A percentile compares a stretch with the other conserved stretches of the same genome.
Evolutionary conservation across 2,329 filamentous ascomycete genomes (phyloP).

Genomic region (Tolypocladium capitatum): DNA sequence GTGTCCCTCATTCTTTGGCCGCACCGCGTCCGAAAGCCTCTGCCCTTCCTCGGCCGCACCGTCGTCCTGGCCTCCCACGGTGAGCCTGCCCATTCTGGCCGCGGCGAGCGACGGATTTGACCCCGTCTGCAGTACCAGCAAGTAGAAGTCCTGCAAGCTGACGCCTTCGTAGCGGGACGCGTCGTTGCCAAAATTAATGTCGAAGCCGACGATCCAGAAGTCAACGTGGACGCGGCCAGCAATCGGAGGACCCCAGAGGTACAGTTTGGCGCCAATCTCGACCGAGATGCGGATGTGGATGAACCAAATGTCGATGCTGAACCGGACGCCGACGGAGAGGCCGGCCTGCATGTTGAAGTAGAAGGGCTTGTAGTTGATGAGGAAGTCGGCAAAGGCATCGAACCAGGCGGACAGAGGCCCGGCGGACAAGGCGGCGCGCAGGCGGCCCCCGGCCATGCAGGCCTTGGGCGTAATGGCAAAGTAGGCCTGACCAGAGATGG

Average conservation of each 20-base stretch:
- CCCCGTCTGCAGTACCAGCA: no score
- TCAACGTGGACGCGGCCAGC: constrained; percentile 12
- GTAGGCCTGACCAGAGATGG: constrained; percentile 26
- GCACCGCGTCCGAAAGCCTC: no score
- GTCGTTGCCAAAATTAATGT: constrained; percentile 10
- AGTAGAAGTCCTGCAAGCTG: no score
- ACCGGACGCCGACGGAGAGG: constrained; percentile 14
- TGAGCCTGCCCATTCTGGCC: no score
- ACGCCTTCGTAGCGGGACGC: no score
- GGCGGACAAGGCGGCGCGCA: constrained; percentile 7
- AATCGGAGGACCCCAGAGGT: constrained; percentile 10
- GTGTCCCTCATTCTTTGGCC: no score
- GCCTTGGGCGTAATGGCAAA: constrained; percentile 31
- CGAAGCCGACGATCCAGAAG: constrained; percentile 12
- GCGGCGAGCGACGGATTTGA: no score
- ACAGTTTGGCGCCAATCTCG: constrained; percentile 8
- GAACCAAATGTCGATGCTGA: constrained; percentile 14
- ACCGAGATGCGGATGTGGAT: constrained; percentile 9
- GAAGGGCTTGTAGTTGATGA: constrained; percentile 27
- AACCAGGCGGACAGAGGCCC: constrained; percentile 14
- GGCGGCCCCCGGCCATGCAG: constrained; percentile 26
- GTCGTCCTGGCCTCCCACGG: no score
- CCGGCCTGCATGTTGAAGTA: constrained; percentile 15
- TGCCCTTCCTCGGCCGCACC: no score
- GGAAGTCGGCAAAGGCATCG: constrained; percentile 25